These are phyloP conservation scores for Fistulina hepatica DNA, from an alignment of 1,284 basidiomycete genomes.

Conservation along the genomic window DNA sequence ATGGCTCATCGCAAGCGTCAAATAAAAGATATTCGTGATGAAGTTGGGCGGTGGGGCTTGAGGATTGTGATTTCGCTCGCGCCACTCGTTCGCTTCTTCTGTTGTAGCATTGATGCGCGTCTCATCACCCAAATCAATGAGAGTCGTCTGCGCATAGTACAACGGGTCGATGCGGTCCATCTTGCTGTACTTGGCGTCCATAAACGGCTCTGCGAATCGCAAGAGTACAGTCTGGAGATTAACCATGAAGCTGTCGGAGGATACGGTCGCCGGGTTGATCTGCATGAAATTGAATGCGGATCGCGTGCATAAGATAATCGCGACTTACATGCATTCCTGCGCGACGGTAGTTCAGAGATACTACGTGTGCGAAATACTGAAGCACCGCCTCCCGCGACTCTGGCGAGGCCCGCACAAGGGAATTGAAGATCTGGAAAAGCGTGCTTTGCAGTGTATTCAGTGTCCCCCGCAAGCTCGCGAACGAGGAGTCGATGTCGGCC, in stretches of 20 bases:
- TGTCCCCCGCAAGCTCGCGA: constrained; percentile 71
- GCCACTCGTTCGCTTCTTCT: constrained; percentile 73
- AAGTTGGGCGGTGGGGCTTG: constrained; percentile 68
- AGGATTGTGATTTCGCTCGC: constrained; percentile 35
- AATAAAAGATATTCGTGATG: constrained; percentile 92
- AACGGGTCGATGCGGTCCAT: constrained; percentile 85
- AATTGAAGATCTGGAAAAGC: constrained; percentile 84
- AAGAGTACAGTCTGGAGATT: constrained; percentile 80
- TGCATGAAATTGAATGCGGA: constrained; percentile 19
- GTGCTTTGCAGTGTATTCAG: constrained; percentile 68
- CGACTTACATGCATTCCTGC: constrained; percentile 73
- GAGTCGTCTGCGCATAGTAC: constrained; percentile 64
- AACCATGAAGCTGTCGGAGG: constrained; percentile 89
- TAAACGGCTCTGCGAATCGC: constrained; percentile 92
- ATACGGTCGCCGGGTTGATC: constrained; percentile 79
- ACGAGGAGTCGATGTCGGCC: constrained; percentile 75
- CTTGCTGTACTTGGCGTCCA: constrained; percentile 88
- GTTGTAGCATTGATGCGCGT: constrained; percentile 87
- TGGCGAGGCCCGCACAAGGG: constrained; percentile 75
- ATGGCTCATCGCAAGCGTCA: constrained; percentile 77
- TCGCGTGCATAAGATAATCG: constrained; percentile 1
- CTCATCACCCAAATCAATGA: constrained; percentile 75
- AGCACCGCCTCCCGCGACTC: constrained; percentile 77
- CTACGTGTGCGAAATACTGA: constrained; percentile 69
- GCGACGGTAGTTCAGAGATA: constrained; percentile 75